phyloP scores from a whole-genome alignment of 371 early-diverging fungal genomes.

The Mortierella sp. region DNA sequence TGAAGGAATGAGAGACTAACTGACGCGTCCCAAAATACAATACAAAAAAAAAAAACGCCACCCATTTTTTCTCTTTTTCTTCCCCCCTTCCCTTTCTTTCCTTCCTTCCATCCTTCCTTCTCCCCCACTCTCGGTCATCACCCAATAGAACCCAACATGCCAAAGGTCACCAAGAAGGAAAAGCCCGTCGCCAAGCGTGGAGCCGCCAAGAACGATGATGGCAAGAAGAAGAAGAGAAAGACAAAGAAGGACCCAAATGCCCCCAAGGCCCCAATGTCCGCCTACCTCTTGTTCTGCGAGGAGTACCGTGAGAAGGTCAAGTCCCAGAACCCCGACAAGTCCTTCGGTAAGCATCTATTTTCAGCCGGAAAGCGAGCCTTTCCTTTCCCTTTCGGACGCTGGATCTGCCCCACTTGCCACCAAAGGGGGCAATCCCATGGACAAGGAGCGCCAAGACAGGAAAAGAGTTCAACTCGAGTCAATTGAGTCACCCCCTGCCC shows the following conservation, averaged over 20 bases:
- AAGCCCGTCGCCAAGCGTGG: conserved; percentile 42
- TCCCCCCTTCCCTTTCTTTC: no score
- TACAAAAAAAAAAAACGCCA: no score
- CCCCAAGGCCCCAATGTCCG: conserved; percentile 87
- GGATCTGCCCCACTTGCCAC: not conserved
- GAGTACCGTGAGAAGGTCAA: conserved; percentile 76
- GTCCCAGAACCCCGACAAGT: conserved; percentile 80
- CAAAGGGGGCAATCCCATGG: no score
- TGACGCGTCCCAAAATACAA: no score
- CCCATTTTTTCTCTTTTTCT: no score
- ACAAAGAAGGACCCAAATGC: conserved; percentile 73
- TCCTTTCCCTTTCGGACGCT: not conserved
- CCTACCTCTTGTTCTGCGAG: conserved; percentile 86
- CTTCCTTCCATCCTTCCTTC: no score
- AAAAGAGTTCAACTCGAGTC: no score
- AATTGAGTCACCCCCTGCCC: no score
- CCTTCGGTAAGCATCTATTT: conserved; percentile 85
- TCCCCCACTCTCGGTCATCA: no score
- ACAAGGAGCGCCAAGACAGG: no score
- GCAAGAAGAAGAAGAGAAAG: conserved; percentile 46
- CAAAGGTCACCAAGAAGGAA: conserved; percentile 50
- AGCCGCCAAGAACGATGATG: conserved; percentile 42
- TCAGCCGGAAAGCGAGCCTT: not conserved
- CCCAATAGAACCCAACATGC: conserved; percentile 34
- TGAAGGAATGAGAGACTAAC: no score